Percentiles rank a stretch among this genome's conserved stretches.
These are phyloP conservation scores for Raphanus hybrid DNA, from an alignment of 441 rosid genomes.

Conservation along the genomic window DNA sequence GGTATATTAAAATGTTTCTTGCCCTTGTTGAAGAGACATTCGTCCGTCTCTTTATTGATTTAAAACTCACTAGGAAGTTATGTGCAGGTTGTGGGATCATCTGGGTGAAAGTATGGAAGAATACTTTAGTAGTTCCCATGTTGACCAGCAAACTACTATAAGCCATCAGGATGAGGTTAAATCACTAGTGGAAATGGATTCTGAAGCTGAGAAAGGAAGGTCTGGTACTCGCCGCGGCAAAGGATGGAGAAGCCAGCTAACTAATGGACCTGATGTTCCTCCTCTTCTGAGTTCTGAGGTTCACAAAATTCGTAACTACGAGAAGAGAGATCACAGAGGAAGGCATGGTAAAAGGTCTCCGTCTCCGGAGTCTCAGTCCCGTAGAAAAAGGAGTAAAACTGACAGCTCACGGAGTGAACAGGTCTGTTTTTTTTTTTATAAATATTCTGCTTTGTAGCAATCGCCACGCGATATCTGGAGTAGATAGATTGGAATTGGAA, in stretches of 20 bases:
- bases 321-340: constrained; percentile 47
- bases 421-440: constrained; percentile 41
- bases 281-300: constrained; percentile 72
- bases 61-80: constrained; percentile 7
- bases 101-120: constrained; percentile 62
- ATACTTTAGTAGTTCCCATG: constrained; percentile 49
- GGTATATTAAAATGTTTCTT: constrained; percentile 51
- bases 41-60: neutral
- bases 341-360: constrained; percentile 51
- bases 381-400: constrained; percentile 63
- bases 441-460: neutral
- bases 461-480: neutral
- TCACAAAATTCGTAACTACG: constrained; percentile 47
- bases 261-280: constrained; percentile 31
- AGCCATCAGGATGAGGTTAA: no score
- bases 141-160: no score
- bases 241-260: no score
- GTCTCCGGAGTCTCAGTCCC: constrained; percentile 54
- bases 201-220: no score
- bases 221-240: no score
- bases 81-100: constrained; percentile 95
- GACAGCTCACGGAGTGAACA: constrained; percentile 56
- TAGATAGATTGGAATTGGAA: neutral
- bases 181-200: no score
- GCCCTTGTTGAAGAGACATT: neutral